Evolutionary conservation across 2,329 filamentous ascomycete species (phyloP).

Genomic region (Pseudogymnoascus sp.): DNA sequence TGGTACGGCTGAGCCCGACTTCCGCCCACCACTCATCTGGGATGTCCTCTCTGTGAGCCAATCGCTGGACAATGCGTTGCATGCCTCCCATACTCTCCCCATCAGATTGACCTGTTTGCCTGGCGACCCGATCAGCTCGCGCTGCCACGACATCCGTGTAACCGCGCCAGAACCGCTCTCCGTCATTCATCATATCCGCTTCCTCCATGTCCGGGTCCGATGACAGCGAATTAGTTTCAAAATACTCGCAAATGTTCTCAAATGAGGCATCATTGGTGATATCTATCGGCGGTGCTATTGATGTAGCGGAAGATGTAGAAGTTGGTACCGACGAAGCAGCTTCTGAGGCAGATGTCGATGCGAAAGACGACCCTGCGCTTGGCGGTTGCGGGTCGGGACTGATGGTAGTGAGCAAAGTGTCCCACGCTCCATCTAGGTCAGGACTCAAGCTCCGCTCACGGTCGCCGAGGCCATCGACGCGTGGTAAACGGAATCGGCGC

Average conservation of each 20-base stretch:
- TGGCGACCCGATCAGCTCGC: conserved; percentile 28
- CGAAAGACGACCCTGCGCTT: conserved; percentile 73
- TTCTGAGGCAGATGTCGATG: conserved; percentile 23
- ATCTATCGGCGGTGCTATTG: not conserved
- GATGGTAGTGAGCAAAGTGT: conserved; percentile 70
- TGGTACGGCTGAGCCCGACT: conserved; percentile 55
- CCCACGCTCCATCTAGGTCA: conserved; percentile 59
- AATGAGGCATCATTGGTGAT: not conserved
- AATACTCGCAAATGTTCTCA: conserved; percentile 7
- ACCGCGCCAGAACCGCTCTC: conserved; percentile 17
- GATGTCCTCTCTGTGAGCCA: conserved; percentile 65
- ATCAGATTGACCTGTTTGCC: conserved; percentile 24
- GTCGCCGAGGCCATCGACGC: conserved; percentile 70
- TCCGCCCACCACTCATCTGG: conserved; percentile 77
- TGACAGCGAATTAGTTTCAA: conserved; percentile 21
- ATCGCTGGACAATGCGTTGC: conserved; percentile 62
- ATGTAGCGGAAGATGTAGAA: not conserved
- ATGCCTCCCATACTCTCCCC: conserved; percentile 48
- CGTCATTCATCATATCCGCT: conserved; percentile 18
- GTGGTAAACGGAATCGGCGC: conserved; percentile 14
- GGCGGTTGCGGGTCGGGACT: conserved; percentile 74
- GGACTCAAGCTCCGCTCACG: conserved; percentile 76
- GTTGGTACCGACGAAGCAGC: conserved; percentile 17
- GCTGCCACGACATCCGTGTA: conserved; percentile 22
- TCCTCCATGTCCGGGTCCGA: conserved; percentile 29